Percentiles rank a stretch among this genome's conserved stretches.
phyloP scores from a whole-genome alignment of 306 rosid species.

The Erythrophleum fordii region DNA sequence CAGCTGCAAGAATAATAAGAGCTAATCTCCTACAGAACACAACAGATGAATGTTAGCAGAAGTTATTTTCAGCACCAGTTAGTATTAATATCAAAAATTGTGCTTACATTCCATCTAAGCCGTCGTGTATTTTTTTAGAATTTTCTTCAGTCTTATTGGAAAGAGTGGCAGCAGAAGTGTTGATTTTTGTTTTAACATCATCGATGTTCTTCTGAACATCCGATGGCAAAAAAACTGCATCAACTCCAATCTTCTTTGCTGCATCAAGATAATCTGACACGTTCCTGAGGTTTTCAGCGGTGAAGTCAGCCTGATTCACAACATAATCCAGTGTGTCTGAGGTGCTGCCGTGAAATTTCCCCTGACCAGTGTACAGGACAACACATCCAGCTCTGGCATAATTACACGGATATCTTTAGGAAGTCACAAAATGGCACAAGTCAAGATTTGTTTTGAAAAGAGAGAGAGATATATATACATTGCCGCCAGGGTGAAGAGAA shows the following conservation, averaged over 20 bases:
- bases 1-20: constrained; percentile 73
- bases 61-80: neutral
- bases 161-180: constrained; percentile 44
- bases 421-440: neutral
- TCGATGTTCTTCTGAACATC: constrained; percentile 52
- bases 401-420: constrained; percentile 22
- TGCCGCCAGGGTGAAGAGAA: constrained; percentile 61
- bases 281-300: constrained; percentile 57
- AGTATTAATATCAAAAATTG: neutral
- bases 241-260: constrained; percentile 57
- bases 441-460: neutral
- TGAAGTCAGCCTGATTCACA: constrained; percentile 48
- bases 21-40: constrained; percentile 66
- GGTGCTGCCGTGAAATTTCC: constrained; percentile 55
- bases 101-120: constrained; percentile 45
- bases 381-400: constrained; percentile 72
- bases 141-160: constrained; percentile 45
- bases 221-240: constrained; percentile 45
- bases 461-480: constrained; percentile 40
- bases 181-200: constrained; percentile 31
- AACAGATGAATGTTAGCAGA: constrained; percentile 16
- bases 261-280: constrained; percentile 57
- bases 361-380: constrained; percentile 67
- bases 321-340: constrained; percentile 40
- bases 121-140: constrained; percentile 41